phyloP scores from a whole-genome alignment of 805 yeast species.

The Saturnispora kantuleensis region DNA sequence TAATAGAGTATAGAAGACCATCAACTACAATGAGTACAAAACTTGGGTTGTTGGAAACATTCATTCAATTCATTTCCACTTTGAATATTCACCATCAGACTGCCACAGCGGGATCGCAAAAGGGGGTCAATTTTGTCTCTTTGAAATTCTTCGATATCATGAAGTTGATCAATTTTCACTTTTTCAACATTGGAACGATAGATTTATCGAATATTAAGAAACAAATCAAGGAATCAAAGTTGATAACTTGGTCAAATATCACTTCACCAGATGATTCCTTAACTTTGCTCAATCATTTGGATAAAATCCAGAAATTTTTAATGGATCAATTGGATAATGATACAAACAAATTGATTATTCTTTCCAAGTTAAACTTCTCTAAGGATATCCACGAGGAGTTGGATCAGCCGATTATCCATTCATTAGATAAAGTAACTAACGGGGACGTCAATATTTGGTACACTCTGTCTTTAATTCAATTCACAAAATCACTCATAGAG shows the following conservation, averaged over 20 bases:
- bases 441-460: constrained; percentile 20
- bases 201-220: constrained; percentile 10
- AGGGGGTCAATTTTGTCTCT: constrained; percentile 25
- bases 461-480: constrained; percentile 19
- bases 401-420: constrained; percentile 9
- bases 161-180: constrained; percentile 16
- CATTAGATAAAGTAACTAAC: constrained; percentile 13
- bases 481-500: constrained; percentile 21
- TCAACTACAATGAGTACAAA: constrained; percentile 11
- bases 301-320: constrained; percentile 21
- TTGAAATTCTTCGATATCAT: constrained; percentile 21
- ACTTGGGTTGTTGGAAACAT: constrained; percentile 22
- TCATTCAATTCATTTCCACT: constrained; percentile 24
- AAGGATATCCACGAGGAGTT: too few relatives aligned
- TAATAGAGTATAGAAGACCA: constrained; percentile 14
- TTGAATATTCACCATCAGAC: constrained; percentile 25
- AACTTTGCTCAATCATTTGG: constrained; percentile 21
- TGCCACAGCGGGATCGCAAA: constrained; percentile 16
- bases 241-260: constrained; percentile 6
- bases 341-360: constrained; percentile 24
- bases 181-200: constrained; percentile 16
- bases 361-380: constrained; percentile 15
- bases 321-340: constrained; percentile 27
- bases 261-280: constrained; percentile 16
- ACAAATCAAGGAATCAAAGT: constrained; percentile 15